Evolutionary conservation across 352 stramenopile genomes (phyloP).

Genomic region (Pythium pectinolyticum): DNA sequence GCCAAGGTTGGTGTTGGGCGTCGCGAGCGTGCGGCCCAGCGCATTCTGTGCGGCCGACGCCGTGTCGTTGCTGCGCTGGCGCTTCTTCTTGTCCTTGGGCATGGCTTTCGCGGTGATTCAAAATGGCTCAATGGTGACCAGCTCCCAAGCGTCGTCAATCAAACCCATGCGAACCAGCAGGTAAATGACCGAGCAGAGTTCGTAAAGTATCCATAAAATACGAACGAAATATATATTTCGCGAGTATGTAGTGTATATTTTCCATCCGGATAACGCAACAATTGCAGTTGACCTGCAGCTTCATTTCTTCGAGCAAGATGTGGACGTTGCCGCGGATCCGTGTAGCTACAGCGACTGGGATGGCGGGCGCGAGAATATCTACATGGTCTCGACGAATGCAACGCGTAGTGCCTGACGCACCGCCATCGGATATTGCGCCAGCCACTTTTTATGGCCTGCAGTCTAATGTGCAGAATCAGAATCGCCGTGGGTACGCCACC

Average conservation of each 20-base stretch:
- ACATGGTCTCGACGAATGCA: too few relatives aligned
- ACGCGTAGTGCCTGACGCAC: too few relatives aligned
- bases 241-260: not conserved
- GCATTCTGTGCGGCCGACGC: conserved; percentile 74
- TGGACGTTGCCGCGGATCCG: too few relatives aligned
- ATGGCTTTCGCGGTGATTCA: conserved; percentile 28
- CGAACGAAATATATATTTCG: not conserved
- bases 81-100: conserved; percentile 91
- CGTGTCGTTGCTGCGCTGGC: conserved; percentile 58
- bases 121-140: not conserved
- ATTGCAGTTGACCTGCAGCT: not conserved
- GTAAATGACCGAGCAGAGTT: too few relatives aligned
- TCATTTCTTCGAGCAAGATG: conserved; percentile 5
- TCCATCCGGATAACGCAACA: not conserved
- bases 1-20: conserved; percentile 93
- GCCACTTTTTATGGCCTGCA: not conserved
- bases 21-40: conserved; percentile 91
- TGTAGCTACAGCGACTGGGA: too few relatives aligned
- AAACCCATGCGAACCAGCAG: conserved; percentile 15
- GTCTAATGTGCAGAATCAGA: too few relatives aligned
- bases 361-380: too few relatives aligned
- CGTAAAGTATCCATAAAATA: too few relatives aligned
- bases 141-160: conserved; percentile 12
- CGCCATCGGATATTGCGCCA: too few relatives aligned
- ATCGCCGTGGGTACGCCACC: conserved; percentile 2